Percentiles rank a stretch among this genome's conserved stretches.
phyloP scores from a whole-genome alignment of 768 basidiomycete species.

The Lactifluus pinguis region DNA sequence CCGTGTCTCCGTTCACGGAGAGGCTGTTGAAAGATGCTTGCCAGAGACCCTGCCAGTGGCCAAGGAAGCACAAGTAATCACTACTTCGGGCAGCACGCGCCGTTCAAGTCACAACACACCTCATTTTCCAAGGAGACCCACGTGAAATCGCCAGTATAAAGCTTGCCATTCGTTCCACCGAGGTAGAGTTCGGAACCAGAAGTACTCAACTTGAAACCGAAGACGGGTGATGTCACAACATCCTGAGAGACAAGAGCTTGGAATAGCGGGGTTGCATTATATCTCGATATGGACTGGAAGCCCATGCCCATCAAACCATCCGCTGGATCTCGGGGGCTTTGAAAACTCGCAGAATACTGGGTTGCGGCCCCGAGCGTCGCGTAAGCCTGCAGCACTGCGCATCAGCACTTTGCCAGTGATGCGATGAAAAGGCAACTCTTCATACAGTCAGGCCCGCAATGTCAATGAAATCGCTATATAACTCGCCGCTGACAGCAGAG shows the following conservation, averaged over 20 bases:
- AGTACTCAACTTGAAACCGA: slow-evolving; percentile 40
- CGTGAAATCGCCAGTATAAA: slow-evolving; percentile 10
- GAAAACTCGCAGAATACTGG: slow-evolving; percentile 29
- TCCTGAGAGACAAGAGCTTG: slow-evolving; percentile 36
- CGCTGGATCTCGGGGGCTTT: slow-evolving; percentile 17
- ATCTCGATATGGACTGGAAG: slow-evolving; percentile 23
- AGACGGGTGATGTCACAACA: slow-evolving; percentile 29
- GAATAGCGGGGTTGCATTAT: slow-evolving; percentile 23
- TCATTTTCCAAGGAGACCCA: background rate
- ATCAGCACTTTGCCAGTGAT: background rate
- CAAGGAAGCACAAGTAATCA: background rate
- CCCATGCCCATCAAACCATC: slow-evolving; percentile 39
- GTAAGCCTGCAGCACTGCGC: slow-evolving; percentile 22
- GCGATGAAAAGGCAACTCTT: background rate
- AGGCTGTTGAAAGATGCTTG: slow-evolving; percentile 22
- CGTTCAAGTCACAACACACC: background rate
- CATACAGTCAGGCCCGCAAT: slow-evolving; percentile 27
- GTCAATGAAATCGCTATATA: slow-evolving; percentile 36
- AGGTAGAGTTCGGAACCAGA: slow-evolving; percentile 32
- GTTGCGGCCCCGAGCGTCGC: slow-evolving; percentile 36
- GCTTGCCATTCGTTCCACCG: slow-evolving; percentile 13
- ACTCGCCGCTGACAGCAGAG: slow-evolving; percentile 29
- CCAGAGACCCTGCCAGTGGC: slow-evolving; percentile 11
- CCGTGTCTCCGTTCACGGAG: slow-evolving; percentile 18
- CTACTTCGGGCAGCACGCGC: too few species aligned